These are phyloP conservation scores for Penicillium herquei DNA, from an alignment of 495 filamentous ascomycete species.

Conservation along the genomic window DNA sequence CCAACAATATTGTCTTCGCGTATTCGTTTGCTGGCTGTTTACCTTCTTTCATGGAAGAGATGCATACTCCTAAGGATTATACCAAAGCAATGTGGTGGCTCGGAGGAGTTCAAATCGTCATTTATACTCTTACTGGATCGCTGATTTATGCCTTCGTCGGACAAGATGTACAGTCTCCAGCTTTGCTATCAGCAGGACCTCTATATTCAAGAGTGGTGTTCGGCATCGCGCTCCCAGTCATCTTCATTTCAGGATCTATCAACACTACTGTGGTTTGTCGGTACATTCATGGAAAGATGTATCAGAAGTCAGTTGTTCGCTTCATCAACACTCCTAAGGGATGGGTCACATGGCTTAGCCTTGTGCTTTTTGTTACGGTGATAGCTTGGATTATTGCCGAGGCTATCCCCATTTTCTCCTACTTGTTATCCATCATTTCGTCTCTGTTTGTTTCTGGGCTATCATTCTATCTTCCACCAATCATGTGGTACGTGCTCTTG, in stretches of 20 bases:
- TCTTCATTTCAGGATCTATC: conserved; percentile 65
- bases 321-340: conserved; percentile 56
- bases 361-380: conserved; percentile 54
- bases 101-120: conserved; percentile 57
- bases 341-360: conserved; percentile 56
- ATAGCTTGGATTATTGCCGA: conserved; percentile 66
- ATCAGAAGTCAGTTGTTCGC: conserved; percentile 46
- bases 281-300: conserved; percentile 59
- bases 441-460: conserved; percentile 63
- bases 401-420: conserved; percentile 65
- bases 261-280: conserved; percentile 56
- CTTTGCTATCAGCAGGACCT: conserved; percentile 59
- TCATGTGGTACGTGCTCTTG: conserved; percentile 61
- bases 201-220: conserved; percentile 65
- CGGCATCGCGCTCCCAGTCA: conserved; percentile 70
- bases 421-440: conserved; percentile 59
- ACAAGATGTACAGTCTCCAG: conserved; percentile 60
- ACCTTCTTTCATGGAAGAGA: conserved; percentile 71
- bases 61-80: conserved; percentile 64
- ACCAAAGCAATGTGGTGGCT: conserved; percentile 59
- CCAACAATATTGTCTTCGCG: conserved; percentile 70
- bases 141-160: conserved; percentile 71
- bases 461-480: conserved; percentile 61
- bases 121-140: conserved; percentile 65
- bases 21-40: conserved; percentile 59